These are phyloP conservation scores for Fonsecaea pugnacius DNA, from an alignment of 2,329 filamentous ascomycete species.

Conservation along the genomic window DNA sequence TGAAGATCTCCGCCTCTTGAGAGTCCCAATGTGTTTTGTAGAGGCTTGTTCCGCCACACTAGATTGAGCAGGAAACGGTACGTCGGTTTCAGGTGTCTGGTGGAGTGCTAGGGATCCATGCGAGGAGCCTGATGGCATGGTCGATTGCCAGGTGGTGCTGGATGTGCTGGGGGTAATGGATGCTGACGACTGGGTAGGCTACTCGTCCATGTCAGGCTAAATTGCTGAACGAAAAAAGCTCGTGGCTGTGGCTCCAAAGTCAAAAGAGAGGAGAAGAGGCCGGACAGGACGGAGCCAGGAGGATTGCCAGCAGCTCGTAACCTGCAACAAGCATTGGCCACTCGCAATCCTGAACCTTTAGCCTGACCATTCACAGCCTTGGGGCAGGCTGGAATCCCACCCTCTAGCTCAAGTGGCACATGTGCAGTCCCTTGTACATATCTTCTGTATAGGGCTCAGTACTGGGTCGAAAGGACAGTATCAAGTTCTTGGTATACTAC, in stretches of 20 bases:
- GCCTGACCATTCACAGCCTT: conserved; percentile 3
- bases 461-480: background rate
- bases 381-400: conserved; percentile 5
- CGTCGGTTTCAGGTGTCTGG: background rate
- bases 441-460: background rate
- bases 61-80: background rate
- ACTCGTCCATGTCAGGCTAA: conserved; percentile 3
- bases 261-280: background rate
- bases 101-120: background rate
- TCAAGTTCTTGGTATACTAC: background rate
- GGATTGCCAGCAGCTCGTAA: conserved; percentile 1
- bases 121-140: background rate
- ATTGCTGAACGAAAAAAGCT: conserved; percentile 7
- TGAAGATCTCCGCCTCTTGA: background rate
- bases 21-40: background rate
- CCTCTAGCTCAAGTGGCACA: conserved; percentile 1
- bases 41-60: background rate
- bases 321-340: conserved; percentile 8
- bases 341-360: conserved; percentile 13
- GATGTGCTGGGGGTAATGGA: background rate
- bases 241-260: conserved; percentile 1
- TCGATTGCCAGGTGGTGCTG: background rate
- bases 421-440: background rate
- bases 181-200: background rate
- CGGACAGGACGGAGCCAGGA: background rate